phyloP scores from a whole-genome alignment of 306 rosid genomes.

The Acmispon strigosus region DNA sequence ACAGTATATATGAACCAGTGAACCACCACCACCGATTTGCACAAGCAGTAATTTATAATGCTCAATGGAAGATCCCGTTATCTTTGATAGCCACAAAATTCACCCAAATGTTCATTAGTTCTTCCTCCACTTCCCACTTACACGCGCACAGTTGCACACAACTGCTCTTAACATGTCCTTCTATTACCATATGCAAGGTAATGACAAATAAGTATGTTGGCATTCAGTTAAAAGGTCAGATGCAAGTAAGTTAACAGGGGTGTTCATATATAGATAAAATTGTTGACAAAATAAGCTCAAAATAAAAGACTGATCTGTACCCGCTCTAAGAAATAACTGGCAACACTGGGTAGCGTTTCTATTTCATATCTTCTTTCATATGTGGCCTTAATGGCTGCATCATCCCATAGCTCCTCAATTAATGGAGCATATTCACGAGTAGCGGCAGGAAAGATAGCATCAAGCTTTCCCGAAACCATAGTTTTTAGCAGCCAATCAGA shows the following conservation, averaged over 20 bases:
- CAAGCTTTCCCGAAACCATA: conserved; percentile 86
- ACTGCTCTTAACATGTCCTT: neutral
- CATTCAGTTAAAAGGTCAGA: neutral
- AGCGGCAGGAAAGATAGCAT: conserved; percentile 95
- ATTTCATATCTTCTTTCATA: conserved; percentile 82
- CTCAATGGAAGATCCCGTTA: neutral
- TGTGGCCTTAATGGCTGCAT: conserved; percentile 77
- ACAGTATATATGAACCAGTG: neutral
- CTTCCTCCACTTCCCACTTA: neutral
- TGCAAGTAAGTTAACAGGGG: neutral
- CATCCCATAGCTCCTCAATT: conserved; percentile 87
- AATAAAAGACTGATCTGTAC: conserved; percentile 35
- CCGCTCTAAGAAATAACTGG: conserved; percentile 88
- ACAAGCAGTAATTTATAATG: neutral
- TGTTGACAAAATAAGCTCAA: neutral
- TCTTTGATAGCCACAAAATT: neutral
- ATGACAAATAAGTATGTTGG: neutral
- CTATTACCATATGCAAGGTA: neutral
- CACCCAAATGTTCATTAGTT: neutral
- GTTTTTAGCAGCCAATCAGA: conserved; percentile 98
- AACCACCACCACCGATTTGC: neutral
- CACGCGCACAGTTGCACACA: neutral
- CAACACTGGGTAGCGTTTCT: conserved; percentile 85
- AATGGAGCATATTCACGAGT: conserved; percentile 92
- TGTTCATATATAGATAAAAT: neutral